Percentiles rank a stretch among this genome's conserved stretches.
These are phyloP conservation scores for Fusarium buharicum DNA, from an alignment of 2,329 filamentous ascomycete genomes.

Conservation along the genomic window DNA sequence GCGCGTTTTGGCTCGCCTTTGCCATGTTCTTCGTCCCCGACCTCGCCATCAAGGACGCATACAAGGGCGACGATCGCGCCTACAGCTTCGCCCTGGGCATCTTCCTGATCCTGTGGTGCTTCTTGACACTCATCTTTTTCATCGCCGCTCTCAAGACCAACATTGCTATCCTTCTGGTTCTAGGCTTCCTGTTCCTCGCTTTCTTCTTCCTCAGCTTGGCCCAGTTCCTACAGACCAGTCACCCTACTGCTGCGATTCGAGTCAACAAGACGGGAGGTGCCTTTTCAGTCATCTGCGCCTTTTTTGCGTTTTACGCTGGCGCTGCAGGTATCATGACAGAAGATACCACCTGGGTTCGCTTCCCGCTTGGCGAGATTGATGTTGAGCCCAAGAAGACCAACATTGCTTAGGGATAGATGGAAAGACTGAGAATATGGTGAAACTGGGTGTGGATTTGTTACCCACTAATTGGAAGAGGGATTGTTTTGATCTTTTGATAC, in stretches of 20 bases:
- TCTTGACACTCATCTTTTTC: constrained; percentile 66
- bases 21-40: constrained; percentile 65
- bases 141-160: constrained; percentile 68
- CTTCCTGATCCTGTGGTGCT: constrained; percentile 69
- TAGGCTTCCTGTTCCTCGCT: constrained; percentile 67
- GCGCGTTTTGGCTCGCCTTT: constrained; percentile 70
- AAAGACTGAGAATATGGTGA: background rate
- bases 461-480: background rate
- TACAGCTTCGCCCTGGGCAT: constrained; percentile 65
- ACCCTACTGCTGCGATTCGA: constrained; percentile 52
- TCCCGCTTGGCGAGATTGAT: constrained; percentile 53
- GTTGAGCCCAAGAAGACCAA: constrained; percentile 38
- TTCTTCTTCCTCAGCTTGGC: constrained; percentile 69
- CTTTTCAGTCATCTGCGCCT: constrained; percentile 52
- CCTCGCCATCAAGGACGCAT: constrained; percentile 61
- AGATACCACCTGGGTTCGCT: constrained; percentile 55
- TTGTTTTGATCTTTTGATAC: background rate
- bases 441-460: background rate
- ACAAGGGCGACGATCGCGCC: constrained; percentile 52
- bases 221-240: constrained; percentile 59
- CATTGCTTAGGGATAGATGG: constrained; percentile 25
- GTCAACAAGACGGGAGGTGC: constrained; percentile 57
- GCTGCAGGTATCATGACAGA: constrained; percentile 54
- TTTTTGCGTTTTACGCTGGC: constrained; percentile 54
- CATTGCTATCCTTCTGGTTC: constrained; percentile 66